Conservation (phyloP, 108 stramenopile species). For the Nitzschia sp. region DNA sequence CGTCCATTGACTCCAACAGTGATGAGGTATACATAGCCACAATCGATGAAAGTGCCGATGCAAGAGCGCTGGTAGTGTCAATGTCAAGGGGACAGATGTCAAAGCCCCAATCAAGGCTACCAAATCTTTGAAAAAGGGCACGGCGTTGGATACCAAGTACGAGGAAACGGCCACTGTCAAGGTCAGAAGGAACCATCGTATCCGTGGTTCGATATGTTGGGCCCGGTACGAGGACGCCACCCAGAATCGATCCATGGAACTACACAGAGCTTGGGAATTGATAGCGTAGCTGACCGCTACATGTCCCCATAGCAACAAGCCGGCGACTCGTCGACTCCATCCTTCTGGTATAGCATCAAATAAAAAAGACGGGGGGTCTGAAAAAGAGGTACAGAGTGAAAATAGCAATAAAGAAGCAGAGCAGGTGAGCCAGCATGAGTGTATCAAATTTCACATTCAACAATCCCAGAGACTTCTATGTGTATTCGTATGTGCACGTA, state of each 20-base stretch:
- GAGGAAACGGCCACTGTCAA: constrained; percentile 40
- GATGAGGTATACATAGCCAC: constrained; percentile 23
- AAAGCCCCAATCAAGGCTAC: constrained; percentile 62
- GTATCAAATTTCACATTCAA: neutral
- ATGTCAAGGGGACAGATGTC: constrained; percentile 51
- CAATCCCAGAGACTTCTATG: neutral
- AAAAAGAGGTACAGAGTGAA: neutral
- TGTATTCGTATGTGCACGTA: constrained; percentile 2
- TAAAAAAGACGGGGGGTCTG: constrained; percentile 63
- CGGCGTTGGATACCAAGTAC: constrained; percentile 59
- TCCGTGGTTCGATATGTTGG: constrained; percentile 1
- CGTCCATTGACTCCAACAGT: neutral
- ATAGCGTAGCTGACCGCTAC: constrained; percentile 74
- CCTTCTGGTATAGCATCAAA: constrained; percentile 65
- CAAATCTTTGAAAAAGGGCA: constrained; percentile 77
- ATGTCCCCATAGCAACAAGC: constrained; percentile 63
- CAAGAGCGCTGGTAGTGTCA: constrained; percentile 56
- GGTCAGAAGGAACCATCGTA: constrained; percentile 51
- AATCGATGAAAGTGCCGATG: constrained; percentile 40
- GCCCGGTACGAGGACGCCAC: neutral
- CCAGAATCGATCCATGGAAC: constrained; percentile 41
- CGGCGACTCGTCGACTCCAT: constrained; percentile 43
- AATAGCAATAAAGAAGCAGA: neutral
- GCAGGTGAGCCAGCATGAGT: neutral
- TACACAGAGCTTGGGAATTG: constrained; percentile 64